A percentile compares a stretch with the other conserved stretches of the same genome.
These are phyloP conservation scores for Paracoccidioides lutzii DNA, from an alignment of 2,329 filamentous ascomycete species.

Conservation along the genomic window DNA sequence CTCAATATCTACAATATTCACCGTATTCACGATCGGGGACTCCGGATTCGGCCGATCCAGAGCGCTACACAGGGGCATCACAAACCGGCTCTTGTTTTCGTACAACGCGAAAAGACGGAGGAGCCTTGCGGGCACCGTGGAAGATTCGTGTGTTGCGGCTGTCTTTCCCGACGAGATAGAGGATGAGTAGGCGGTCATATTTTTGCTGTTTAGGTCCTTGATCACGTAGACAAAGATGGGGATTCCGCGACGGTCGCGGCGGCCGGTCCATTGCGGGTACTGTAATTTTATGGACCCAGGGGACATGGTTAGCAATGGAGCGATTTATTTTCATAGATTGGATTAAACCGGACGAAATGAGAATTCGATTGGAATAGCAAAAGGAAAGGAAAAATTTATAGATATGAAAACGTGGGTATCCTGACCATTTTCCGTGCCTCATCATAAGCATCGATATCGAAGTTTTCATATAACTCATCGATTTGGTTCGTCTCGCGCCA, in stretches of 20 bases:
- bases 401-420: conserved; percentile 4
- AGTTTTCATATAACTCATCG: conserved; percentile 68
- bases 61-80: conserved; percentile 64
- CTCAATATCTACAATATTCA: conserved; percentile 88
- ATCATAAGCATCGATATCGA: conserved; percentile 75
- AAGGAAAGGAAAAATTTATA: neutral
- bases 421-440: conserved; percentile 57
- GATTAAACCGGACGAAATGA: neutral
- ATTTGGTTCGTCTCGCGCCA: conserved; percentile 74
- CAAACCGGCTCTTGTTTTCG: conserved; percentile 80
- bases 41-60: conserved; percentile 60
- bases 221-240: conserved; percentile 88
- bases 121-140: conserved; percentile 53
- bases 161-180: conserved; percentile 36
- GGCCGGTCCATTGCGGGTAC: conserved; percentile 93
- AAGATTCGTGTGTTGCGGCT: conserved; percentile 46
- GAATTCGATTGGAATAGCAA: neutral
- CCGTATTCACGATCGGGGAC: conserved; percentile 83
- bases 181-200: conserved; percentile 60
- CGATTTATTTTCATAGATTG: neutral
- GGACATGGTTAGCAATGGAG: too few relatives aligned
- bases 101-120: conserved; percentile 84
- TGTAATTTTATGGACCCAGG: conserved; percentile 21
- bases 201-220: conserved; percentile 67
- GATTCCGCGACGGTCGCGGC: conserved; percentile 78